Evolutionary conservation across 805 yeast species (phyloP), one percentile per base, ranked within the genome.

Genomic region (Phaffomyces opuntiae): DNA sequence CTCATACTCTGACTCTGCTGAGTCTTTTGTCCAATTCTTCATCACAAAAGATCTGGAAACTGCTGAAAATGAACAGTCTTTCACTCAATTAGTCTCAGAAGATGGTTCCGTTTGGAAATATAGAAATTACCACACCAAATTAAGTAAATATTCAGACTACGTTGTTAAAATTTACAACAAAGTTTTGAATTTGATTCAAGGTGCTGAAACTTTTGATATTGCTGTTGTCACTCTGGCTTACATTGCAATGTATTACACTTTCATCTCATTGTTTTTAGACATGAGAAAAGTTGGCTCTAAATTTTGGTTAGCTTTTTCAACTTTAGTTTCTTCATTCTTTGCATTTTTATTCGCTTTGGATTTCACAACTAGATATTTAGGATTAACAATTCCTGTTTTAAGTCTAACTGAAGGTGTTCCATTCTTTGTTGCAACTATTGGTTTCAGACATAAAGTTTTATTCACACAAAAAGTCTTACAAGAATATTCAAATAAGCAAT

Each of bases 351-450:
- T 86, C 53, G 96, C 96, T 2, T 71, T 85, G 40, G 79, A 78
- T 49, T 68, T 83, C 42, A 73, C 86, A 9, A 75, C 78, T 32
- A 72, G 74, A 46, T 57, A 77, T 29, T 66, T 85, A 40, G 75
- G 78, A 33, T 67, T 78, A 39, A 75, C 75, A 42, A 81, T 91
- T 31, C 80, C 95, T 9, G 70, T 87, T 45, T 69, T 86, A 45
- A 79, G 87, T 45, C 71, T 91, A 53, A 78, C 89, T 47, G 97
- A 91, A 67, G 97, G 97, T 32, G 67, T 91, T 39, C 99, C 99
- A 21, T 91, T 91, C 65, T 75, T 91, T 59, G 95, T 91, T 21
- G 88, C 95, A 19, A 82, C 88, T 5, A 79, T 91, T 59, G 99
- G 98, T 2, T 91, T 91, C 66, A 89, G 87, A 61, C 85, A 87